Base-by-base conservation (phyloP, 1,284 basidiomycete species). In the Pseudozyma sp. region DNA sequence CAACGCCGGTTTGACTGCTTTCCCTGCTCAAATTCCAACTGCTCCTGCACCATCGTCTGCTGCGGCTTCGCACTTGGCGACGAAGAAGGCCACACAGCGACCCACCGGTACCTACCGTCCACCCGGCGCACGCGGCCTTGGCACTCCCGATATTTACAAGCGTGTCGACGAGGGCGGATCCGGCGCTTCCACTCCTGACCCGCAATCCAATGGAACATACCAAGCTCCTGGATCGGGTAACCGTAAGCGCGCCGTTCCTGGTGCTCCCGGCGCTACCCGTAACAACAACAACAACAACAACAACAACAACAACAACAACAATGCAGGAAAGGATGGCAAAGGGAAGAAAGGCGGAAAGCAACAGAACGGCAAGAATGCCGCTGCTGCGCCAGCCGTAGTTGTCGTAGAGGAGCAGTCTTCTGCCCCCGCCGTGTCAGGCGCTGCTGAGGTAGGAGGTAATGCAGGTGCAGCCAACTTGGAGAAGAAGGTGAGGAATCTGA, bases 91-190 rank as follows among this genome's bases (percentile, higher is more conserved):
- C 5, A 65, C 77, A 13, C 66, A 79, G 64, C 64, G 87, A 65
- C 81, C 85, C 3, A 83, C 85, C 16, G 84, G 87, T 78, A 70
- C 80, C 69, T 86, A 74, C 54, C 61, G 78, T 35, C 82, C 85
- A 31, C 84, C 83, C 6, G 83, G 95, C 34, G 94, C 95, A 1
- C 89, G 96, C 3, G 95, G 95, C 0, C 88, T 91, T 1, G 89
- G 91, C 42, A 94, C 94, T 0, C 93, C 94, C 0, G 88, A 90
- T 12, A 92, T 92, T 42, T 97, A 92, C 87, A 93, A 92, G 85
- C 89, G 94, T 14, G 92, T 94, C 81, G 95, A 96, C 71, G 93
- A 94, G 78, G 92, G 91, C 40, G 70, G 76, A 7, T 70, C 69
- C 0, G 78, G 70, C 14, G 70, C 67, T 14, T 73, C 64, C 14